Percentiles rank a stretch among this genome's conserved stretches.
phyloP scores from a whole-genome alignment of 768 basidiomycete species.

The Scleroderma bovista region DNA sequence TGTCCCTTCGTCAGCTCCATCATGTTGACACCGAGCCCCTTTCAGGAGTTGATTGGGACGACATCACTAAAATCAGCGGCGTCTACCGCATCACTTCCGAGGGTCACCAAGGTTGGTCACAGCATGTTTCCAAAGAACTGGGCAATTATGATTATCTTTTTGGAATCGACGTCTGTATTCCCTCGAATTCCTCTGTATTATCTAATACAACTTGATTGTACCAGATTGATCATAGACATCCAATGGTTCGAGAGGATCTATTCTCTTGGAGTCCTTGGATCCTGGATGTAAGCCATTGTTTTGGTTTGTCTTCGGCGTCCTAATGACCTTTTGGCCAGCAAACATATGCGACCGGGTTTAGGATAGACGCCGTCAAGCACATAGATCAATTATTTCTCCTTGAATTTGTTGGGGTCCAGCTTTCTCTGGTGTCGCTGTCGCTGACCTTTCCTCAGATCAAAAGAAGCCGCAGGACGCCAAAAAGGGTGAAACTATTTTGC shows the following conservation, averaged over 20 bases:
- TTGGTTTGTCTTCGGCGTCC: slow-evolving; percentile 1
- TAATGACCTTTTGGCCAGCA: slow-evolving; percentile 38
- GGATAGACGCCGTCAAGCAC: slow-evolving; percentile 91
- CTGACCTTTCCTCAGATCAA: slow-evolving; percentile 39
- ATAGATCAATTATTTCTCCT: slow-evolving; percentile 65
- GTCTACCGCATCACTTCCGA: slow-evolving; percentile 68
- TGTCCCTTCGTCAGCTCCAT: too few relatives aligned
- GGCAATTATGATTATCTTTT: slow-evolving; percentile 86
- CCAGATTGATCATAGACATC: slow-evolving; percentile 82
- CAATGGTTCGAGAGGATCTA: slow-evolving; percentile 71
- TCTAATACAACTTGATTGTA: neutral
- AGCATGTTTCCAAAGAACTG: slow-evolving; percentile 72
- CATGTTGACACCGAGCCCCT: neutral
- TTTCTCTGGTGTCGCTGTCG: neutral
- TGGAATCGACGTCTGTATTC: slow-evolving; percentile 51
- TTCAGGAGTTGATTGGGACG: slow-evolving; percentile 81
- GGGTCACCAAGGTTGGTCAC: slow-evolving; percentile 76
- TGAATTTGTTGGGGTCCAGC: slow-evolving; percentile 49
- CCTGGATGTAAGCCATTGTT: slow-evolving; percentile 38
- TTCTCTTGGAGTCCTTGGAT: slow-evolving; percentile 80
- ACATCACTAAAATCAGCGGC: slow-evolving; percentile 52
- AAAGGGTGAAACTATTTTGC: slow-evolving; percentile 51
- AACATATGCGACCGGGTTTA: slow-evolving; percentile 67
- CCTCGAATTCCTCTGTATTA: too few relatives aligned
- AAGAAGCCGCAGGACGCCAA: slow-evolving; percentile 40